Percentiles rank a stretch among this genome's conserved stretches.
These are phyloP conservation scores for Chaetoscypha palmicola DNA, from an alignment of 2,329 filamentous ascomycete species.

Conservation along the genomic window DNA sequence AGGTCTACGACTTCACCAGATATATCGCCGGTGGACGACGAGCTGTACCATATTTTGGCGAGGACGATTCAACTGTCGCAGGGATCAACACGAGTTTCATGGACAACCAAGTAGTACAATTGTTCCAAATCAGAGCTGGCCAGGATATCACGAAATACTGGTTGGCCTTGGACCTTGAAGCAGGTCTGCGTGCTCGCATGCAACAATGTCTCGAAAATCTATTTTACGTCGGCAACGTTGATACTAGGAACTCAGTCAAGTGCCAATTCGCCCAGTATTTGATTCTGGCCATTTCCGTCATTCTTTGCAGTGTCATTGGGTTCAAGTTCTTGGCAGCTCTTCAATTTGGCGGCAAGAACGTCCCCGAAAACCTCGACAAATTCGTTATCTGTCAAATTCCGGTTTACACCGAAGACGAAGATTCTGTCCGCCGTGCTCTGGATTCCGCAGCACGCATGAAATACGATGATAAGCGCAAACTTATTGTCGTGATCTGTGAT, in stretches of 20 bases:
- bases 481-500: constrained; percentile 87
- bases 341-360: constrained; percentile 84
- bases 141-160: constrained; percentile 78
- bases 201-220: constrained; percentile 82
- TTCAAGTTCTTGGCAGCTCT: constrained; percentile 98
- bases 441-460: constrained; percentile 92
- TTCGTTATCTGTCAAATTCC: constrained; percentile 98
- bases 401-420: constrained; percentile 96
- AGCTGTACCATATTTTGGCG: constrained; percentile 49
- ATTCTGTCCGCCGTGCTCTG: constrained; percentile 91
- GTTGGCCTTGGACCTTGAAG: constrained; percentile 58
- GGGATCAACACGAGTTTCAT: constrained; percentile 68
- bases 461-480: constrained; percentile 97
- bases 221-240: constrained; percentile 87
- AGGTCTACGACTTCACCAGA: constrained; percentile 82
- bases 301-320: constrained; percentile 73
- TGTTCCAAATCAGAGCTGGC: constrained; percentile 73
- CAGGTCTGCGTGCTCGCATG: constrained; percentile 58
- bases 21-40: constrained; percentile 72
- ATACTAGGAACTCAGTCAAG: constrained; percentile 77
- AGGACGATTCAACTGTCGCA: constrained; percentile 37
- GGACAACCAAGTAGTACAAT: constrained; percentile 61
- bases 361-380: constrained; percentile 95
- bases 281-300: constrained; percentile 72
- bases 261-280: constrained; percentile 90